Conservation (phyloP, 495 filamentous ascomycete genomes). For the Coniosporium apollinis region DNA sequence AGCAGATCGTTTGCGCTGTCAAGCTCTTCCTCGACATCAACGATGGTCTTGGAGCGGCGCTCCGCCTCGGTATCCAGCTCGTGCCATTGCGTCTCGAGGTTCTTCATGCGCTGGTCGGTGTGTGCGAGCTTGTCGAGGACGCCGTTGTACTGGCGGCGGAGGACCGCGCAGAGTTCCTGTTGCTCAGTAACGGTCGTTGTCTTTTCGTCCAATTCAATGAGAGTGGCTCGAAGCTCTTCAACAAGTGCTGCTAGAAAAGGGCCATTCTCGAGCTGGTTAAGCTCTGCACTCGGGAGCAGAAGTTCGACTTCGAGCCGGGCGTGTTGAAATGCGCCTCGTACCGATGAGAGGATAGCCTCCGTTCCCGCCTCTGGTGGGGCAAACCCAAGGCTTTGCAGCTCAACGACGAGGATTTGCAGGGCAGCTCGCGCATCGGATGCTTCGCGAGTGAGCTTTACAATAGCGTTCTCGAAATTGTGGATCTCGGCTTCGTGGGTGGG, state of each 20-base stretch:
- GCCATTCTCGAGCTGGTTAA: no score
- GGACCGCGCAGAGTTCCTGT: conserved; percentile 4
- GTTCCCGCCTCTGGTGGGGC: conserved; percentile 3
- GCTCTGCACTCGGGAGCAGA: conserved; percentile 16
- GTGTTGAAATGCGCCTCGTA: conserved; percentile 17
- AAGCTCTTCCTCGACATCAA: conserved; percentile 26
- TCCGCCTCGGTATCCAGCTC: conserved; percentile 33
- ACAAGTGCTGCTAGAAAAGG: conserved; percentile 14
- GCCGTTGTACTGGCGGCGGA: conserved; percentile 8
- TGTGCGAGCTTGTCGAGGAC: conserved; percentile 16
- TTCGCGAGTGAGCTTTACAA: conserved; percentile 9
- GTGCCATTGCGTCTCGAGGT: conserved; percentile 36
- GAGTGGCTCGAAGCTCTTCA: conserved; percentile 11
- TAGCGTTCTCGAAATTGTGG: conserved; percentile 15
- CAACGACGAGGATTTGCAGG: conserved; percentile 15
- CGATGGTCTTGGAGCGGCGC: conserved; percentile 26
- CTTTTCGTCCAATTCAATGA: conserved; percentile 10
- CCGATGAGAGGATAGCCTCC: conserved; percentile 11
- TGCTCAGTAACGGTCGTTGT: conserved; percentile 9
- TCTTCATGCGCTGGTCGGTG: conserved; percentile 5
- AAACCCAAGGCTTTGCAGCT: conserved; percentile 20
- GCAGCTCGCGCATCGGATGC: conserved; percentile 8
- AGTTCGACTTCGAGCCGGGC: conserved; percentile 15
- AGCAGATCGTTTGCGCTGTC: conserved; percentile 31
- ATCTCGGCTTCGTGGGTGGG: conserved; percentile 12